Conservation (phyloP, 495 filamentous ascomycete species). For the Xylaria telfairii region DNA sequence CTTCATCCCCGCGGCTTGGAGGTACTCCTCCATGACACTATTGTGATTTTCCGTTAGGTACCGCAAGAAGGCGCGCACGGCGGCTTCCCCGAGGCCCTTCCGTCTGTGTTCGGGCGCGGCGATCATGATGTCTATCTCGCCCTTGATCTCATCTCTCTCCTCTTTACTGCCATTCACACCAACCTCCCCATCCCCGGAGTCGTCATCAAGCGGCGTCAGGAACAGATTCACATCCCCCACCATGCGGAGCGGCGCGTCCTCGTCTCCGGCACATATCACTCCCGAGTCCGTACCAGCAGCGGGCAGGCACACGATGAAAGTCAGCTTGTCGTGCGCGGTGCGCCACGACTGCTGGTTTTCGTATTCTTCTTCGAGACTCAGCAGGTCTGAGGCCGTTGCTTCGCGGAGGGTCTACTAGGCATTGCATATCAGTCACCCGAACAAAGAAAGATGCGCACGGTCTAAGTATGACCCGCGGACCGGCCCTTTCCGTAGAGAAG, state of each 20-base stretch:
- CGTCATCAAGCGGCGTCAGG: constrained; percentile 57
- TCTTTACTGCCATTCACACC: background rate
- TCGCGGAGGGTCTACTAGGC: constrained; percentile 84
- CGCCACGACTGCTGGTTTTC: constrained; percentile 86
- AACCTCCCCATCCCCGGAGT: constrained; percentile 34
- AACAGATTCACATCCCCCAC: constrained; percentile 90
- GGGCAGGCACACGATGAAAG: constrained; percentile 68
- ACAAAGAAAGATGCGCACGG: too few species aligned
- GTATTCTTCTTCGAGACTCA: constrained; percentile 81
- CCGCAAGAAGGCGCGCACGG: constrained; percentile 69
- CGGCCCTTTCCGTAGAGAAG: background rate
- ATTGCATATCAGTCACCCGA: too few species aligned
- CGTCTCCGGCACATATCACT: constrained; percentile 39
- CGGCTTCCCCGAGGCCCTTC: constrained; percentile 68
- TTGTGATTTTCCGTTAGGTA: constrained; percentile 61
- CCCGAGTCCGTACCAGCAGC: background rate
- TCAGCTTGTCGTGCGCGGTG: constrained; percentile 73
- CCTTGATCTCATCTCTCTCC: constrained; percentile 47
- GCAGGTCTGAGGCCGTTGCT: constrained; percentile 82
- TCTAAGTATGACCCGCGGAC: constrained; percentile 46
- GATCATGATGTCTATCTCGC: constrained; percentile 91
- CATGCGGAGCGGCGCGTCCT: constrained; percentile 67
- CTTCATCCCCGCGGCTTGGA: background rate
- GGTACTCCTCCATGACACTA: constrained; percentile 67
- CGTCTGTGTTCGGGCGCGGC: constrained; percentile 64